A percentile compares a stretch with the other conserved stretches of the same genome.
Evolutionary conservation across 352 stramenopile genomes (phyloP).

Genomic region (Phytopythium montanum): DNA sequence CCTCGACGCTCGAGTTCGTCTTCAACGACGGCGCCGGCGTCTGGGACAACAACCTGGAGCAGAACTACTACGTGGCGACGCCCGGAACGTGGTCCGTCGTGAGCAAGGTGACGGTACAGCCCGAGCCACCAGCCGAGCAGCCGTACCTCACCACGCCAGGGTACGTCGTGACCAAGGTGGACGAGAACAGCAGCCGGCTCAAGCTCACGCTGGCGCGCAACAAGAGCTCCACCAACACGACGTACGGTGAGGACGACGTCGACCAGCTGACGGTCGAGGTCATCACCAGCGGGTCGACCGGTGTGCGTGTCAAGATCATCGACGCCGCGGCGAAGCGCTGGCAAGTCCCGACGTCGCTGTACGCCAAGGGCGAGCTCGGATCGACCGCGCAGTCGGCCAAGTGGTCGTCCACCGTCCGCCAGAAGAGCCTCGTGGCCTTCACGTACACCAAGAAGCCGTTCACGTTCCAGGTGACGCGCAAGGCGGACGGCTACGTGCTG

Average conservation of each 20-base stretch:
- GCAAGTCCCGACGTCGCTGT: constrained; percentile 24
- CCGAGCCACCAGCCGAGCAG: constrained; percentile 4
- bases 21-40: constrained; percentile 42
- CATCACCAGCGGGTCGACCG: constrained; percentile 12
- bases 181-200: constrained; percentile 2
- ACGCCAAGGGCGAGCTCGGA: constrained; percentile 16
- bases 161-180: constrained; percentile 5
- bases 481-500: constrained; percentile 30
- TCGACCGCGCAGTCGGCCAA: constrained; percentile 3
- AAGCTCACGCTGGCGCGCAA: constrained; percentile 4
- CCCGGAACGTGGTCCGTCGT: constrained; percentile 35
- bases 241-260: constrained; percentile 31
- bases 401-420: neutral
- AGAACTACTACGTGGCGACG: constrained; percentile 35
- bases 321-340: constrained; percentile 18
- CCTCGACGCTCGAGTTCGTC: constrained; percentile 35
- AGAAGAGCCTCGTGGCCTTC: constrained; percentile 13
- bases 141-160: constrained; percentile 5
- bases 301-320: constrained; percentile 22
- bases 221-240: constrained; percentile 4
- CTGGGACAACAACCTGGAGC: constrained; percentile 44
- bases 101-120: constrained; percentile 23
- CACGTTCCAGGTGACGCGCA: constrained; percentile 33
- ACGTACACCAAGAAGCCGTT: constrained; percentile 38
- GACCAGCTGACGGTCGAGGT: constrained; percentile 39